Percentiles rank a stretch among this genome's conserved stretches.
phyloP scores from a whole-genome alignment of 257 asterid species.

The Paraleonurus japonicus region DNA sequence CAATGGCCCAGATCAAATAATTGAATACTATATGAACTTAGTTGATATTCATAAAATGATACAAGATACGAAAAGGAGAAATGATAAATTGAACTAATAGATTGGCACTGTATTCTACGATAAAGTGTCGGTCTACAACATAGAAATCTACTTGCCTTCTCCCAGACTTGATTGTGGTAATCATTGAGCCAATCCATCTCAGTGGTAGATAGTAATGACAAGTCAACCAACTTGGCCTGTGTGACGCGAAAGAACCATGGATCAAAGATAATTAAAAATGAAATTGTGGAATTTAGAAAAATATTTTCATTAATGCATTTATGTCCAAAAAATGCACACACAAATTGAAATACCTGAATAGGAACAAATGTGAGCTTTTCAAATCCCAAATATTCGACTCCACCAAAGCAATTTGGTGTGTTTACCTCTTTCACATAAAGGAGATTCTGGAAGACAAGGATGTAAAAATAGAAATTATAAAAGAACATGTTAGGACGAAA shows the following conservation, averaged over 20 bases:
- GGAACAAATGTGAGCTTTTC: constrained; percentile 94
- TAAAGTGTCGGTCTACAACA: background rate
- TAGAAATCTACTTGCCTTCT: constrained; percentile 53
- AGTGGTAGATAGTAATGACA: constrained; percentile 56
- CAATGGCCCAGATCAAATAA: too few relatives aligned
- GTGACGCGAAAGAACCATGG: background rate
- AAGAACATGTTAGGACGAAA: constrained; percentile 11
- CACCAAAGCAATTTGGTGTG: constrained; percentile 91
- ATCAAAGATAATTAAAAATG: constrained; percentile 4
- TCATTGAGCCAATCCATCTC: constrained; percentile 90
- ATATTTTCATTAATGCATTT: background rate
- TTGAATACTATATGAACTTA: background rate
- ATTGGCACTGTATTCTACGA: background rate
- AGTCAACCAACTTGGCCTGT: constrained; percentile 69
- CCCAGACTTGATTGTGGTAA: constrained; percentile 93
- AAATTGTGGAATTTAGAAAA: background rate
- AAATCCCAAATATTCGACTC: constrained; percentile 78
- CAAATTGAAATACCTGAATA: constrained; percentile 64
- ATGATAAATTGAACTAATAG: constrained; percentile 1
- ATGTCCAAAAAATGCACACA: background rate
- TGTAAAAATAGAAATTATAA: constrained; percentile 16
- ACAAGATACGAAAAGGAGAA: background rate
- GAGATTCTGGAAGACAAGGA: constrained; percentile 68
- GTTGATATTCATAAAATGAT: background rate
- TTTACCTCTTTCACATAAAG: constrained; percentile 68